Conservation (phyloP, 1,139 yeast genomes). For the Taiozyma sp. region DNA sequence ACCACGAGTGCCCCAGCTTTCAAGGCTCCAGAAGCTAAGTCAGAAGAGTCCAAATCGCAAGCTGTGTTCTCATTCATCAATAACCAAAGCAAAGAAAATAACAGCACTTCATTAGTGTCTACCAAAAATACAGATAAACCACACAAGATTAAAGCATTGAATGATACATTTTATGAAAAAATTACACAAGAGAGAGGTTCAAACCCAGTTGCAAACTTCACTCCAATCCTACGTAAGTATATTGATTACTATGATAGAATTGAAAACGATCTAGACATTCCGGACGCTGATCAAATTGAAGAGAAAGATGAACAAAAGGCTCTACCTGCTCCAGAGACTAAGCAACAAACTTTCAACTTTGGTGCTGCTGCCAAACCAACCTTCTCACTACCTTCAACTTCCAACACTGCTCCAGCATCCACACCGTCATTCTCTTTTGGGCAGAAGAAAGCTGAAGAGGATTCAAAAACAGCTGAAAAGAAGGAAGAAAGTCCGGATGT, state of each 20-base stretch:
- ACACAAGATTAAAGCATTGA: slow-evolving; percentile 59
- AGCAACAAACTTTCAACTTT: slow-evolving; percentile 5
- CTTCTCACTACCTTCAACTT: neutral
- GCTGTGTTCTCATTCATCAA: slow-evolving; percentile 4
- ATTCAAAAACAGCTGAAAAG: slow-evolving; percentile 1
- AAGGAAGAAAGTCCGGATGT: slow-evolving; percentile 19
- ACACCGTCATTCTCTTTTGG: slow-evolving; percentile 4
- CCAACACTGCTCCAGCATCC: neutral
- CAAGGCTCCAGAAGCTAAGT: slow-evolving; percentile 4
- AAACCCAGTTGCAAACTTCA: slow-evolving; percentile 55
- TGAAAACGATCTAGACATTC: slow-evolving; percentile 24
- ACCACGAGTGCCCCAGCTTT: neutral
- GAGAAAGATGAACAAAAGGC: slow-evolving; percentile 9
- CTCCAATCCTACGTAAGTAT: slow-evolving; percentile 56
- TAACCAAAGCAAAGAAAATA: neutral
- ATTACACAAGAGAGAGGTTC: slow-evolving; percentile 39
- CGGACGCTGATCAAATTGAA: slow-evolving; percentile 19
- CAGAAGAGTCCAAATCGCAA: neutral
- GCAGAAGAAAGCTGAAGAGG: neutral
- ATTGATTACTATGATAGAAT: slow-evolving; percentile 47
- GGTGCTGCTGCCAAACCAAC: slow-evolving; percentile 2
- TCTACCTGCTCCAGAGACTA: slow-evolving; percentile 8
- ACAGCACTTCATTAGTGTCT: slow-evolving; percentile 7
- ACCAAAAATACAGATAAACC: slow-evolving; percentile 19
- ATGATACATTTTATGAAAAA: slow-evolving; percentile 54